Evolutionary conservation across 1,284 basidiomycete genomes (phyloP).

Genomic region (Trichosporon ovoides): DNA sequence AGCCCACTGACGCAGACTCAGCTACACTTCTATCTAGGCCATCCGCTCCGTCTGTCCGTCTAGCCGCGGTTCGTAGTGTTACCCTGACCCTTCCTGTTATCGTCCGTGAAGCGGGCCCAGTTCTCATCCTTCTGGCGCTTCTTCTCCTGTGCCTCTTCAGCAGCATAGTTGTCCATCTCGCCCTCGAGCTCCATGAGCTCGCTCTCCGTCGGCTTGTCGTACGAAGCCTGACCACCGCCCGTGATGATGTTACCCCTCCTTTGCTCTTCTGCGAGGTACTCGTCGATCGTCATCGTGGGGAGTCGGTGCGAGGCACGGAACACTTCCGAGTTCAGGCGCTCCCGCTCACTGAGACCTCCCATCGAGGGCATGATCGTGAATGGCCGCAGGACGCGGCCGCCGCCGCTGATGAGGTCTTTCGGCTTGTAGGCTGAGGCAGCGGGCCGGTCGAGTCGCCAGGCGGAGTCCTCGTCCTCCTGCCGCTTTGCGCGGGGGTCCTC

Average conservation of each 20-base stretch:
- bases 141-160: slow-evolving; percentile 69
- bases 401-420: slow-evolving; percentile 62
- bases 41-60: no score
- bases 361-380: slow-evolving; percentile 84
- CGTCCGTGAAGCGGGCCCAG: slow-evolving; percentile 79
- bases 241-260: slow-evolving; percentile 78
- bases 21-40: no score
- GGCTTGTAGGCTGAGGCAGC: slow-evolving; percentile 42
- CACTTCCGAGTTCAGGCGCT: slow-evolving; percentile 68
- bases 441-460: slow-evolving; percentile 68
- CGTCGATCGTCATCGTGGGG: slow-evolving; percentile 94
- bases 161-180: slow-evolving; percentile 68
- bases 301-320: slow-evolving; percentile 81
- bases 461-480: slow-evolving; percentile 50
- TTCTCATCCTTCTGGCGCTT: slow-evolving; percentile 76
- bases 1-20: no score
- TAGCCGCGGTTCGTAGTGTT: slow-evolving; percentile 93
- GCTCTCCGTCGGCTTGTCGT: slow-evolving; percentile 62
- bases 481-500: slow-evolving; percentile 41
- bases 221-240: slow-evolving; percentile 71
- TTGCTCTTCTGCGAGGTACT: slow-evolving; percentile 83
- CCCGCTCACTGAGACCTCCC: slow-evolving; percentile 55
- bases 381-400: slow-evolving; percentile 74
- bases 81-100: slow-evolving; percentile 77
- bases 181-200: slow-evolving; percentile 71